A percentile compares a stretch with the other conserved stretches of the same genome.
phyloP scores from a whole-genome alignment of 441 rosid species.

The Arabidopsis hybrid region DNA sequence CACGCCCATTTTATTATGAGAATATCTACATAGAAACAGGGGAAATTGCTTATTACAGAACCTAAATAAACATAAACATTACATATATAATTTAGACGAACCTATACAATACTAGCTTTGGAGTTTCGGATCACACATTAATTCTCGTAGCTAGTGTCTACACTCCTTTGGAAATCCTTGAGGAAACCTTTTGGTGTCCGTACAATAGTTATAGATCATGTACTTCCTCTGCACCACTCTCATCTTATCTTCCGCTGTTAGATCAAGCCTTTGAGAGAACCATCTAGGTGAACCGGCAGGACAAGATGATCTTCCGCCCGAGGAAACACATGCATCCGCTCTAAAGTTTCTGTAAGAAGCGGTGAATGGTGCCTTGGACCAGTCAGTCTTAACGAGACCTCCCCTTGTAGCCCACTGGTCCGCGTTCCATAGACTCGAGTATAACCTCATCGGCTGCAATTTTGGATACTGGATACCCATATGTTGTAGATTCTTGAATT shows the following conservation, averaged over 20 bases:
- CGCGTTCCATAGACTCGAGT: slow-evolving; percentile 75
- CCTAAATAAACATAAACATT: slow-evolving; percentile 9
- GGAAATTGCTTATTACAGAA: neutral
- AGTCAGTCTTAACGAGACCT: slow-evolving; percentile 65
- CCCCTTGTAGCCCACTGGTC: slow-evolving; percentile 77
- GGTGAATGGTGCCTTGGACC: slow-evolving; percentile 64
- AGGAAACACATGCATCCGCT: slow-evolving; percentile 58
- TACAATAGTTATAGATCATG: slow-evolving; percentile 67
- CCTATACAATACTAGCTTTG: slow-evolving; percentile 4
- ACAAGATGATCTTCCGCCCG: slow-evolving; percentile 48
- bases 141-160: slow-evolving; percentile 20
- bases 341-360: slow-evolving; percentile 62
- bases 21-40: slow-evolving; percentile 28
- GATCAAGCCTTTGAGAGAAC: slow-evolving; percentile 54
- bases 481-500: slow-evolving; percentile 64
- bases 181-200: slow-evolving; percentile 58
- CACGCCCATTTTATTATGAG: slow-evolving; percentile 27
- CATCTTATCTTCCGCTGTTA: slow-evolving; percentile 46
- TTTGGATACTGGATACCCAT: slow-evolving; percentile 58
- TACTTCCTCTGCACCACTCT: slow-evolving; percentile 57
- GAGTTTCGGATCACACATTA: slow-evolving; percentile 4
- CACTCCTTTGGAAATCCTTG: slow-evolving; percentile 61
- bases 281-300: slow-evolving; percentile 44
- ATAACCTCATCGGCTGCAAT: slow-evolving; percentile 58
- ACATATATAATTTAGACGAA: slow-evolving; percentile 10